Evolutionary conservation across 2,329 filamentous ascomycete genomes (phyloP).

Genomic region (Lecanicillium sp.): DNA sequence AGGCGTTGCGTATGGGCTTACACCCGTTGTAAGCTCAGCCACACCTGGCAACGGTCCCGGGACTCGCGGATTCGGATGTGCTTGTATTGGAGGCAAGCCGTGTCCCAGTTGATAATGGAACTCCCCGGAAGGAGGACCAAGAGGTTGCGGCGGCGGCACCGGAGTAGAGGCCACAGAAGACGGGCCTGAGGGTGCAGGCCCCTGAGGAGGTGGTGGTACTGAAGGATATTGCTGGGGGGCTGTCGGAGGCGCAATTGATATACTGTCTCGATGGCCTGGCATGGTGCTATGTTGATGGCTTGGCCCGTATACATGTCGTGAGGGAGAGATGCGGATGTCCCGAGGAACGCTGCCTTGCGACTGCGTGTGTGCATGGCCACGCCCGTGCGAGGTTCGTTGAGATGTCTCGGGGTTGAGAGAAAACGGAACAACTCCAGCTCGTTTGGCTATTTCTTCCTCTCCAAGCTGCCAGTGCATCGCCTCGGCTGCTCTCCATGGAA

Average conservation of each 20-base stretch:
- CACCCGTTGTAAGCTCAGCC: constrained; percentile 54
- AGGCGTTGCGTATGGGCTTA: constrained; percentile 52
- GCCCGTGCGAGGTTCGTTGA: constrained; percentile 29
- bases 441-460: constrained; percentile 85
- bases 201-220: constrained; percentile 21
- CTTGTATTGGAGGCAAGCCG: constrained; percentile 46
- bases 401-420: constrained; percentile 44
- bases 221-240: constrained; percentile 2
- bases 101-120: constrained; percentile 22
- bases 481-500: constrained; percentile 92
- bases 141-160: constrained; percentile 18
- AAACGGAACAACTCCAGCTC: constrained; percentile 85
- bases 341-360: constrained; percentile 37
- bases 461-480: constrained; percentile 98
- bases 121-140: constrained; percentile 26
- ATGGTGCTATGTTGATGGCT: constrained; percentile 13
- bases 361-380: constrained; percentile 33
- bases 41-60: constrained; percentile 48
- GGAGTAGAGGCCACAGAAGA: constrained; percentile 8
- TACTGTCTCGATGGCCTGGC: constrained; percentile 5
- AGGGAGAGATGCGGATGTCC: constrained; percentile 32
- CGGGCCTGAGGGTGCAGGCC: constrained; percentile 17
- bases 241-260: background rate
- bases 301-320: constrained; percentile 31
- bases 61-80: constrained; percentile 27